Evolutionary conservation across 2,329 filamentous ascomycete species (phyloP).

Genomic region (Cucurbitaria berberidis): DNA sequence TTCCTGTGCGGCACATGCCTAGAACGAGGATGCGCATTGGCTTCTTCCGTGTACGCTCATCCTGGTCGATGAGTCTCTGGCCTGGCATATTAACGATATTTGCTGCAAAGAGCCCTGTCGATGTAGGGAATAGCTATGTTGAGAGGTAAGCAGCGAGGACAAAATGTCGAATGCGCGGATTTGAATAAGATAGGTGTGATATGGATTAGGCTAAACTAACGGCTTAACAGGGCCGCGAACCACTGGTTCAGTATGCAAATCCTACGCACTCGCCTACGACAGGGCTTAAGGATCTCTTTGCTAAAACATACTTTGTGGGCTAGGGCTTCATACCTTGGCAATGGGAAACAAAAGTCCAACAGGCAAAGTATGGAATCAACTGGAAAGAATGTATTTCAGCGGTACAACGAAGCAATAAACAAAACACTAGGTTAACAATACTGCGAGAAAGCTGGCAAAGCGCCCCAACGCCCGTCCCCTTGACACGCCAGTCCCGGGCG

Average conservation of each 20-base stretch:
- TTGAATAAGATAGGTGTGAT: not conserved
- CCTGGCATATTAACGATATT: constrained; percentile 6
- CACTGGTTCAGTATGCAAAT: constrained; percentile 7
- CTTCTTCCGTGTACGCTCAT: constrained; percentile 68
- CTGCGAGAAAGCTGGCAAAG: not conserved
- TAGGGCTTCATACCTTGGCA: too few species aligned
- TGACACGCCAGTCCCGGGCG: not conserved
- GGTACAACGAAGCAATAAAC: not conserved
- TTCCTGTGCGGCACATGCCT: constrained; percentile 73
- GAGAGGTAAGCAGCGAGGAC: constrained; percentile 4
- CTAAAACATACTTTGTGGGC: too few species aligned
- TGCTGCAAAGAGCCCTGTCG: not conserved
- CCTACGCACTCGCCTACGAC: not conserved
- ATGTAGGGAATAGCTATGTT: not conserved
- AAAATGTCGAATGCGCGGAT: constrained; percentile 3
- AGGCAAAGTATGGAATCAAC: not conserved
- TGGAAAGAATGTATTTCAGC: not conserved
- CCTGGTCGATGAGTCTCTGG: constrained; percentile 62
- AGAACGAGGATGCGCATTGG: constrained; percentile 76
- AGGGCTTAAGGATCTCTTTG: not conserved
- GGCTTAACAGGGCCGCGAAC: constrained; percentile 24
- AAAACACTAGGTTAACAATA: not conserved
- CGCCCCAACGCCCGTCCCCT: not conserved
- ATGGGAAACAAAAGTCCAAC: not conserved
- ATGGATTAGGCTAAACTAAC: constrained; percentile 36